Base-by-base conservation (phyloP, 2,329 filamentous ascomycete genomes). In the Hyphodiscus sp. region DNA sequence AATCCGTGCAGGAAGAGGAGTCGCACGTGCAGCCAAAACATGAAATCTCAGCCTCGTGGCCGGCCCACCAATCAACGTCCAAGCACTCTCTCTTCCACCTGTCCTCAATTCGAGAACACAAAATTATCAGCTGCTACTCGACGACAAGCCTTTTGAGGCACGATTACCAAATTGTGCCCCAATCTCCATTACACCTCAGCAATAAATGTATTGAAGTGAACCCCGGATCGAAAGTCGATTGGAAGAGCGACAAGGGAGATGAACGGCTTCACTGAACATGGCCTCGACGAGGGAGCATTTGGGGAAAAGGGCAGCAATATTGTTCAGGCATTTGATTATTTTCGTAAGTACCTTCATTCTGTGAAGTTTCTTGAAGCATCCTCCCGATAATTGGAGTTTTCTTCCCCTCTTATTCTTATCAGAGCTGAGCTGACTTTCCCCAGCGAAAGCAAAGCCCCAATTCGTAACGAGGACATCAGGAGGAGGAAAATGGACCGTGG, bases 381-480 rank as follows among this genome's bases (percentile, higher is more conserved):
- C 29, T n/a, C 2, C n/a, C 15, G 7, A 30, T 11, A 16, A 44
- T 54, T 51, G 23, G 13, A 26, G n/a, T 30, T 18, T 41, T 45
- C 38, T 41, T 47, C 23, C 19, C 9, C 19, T 42, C 29, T 33
- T 33, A 9, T 20, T 18, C 19, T 29, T 45, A 47, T 18, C 8
- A 30, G 10, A 43, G 41, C 20, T 10, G 8, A 38, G 16, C 5
- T 26, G 6, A 18, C 30, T 10, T 20, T n/a, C 18, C 55, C 51
- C 67, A 96, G 91, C 94, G 61, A 97, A 99, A 78, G 89, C 92
- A 51, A 97, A 97, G 75, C 83, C 91, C 16, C 90, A 92, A 67
- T 99, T 96, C 73, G 85, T 94, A 52, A 86, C 87, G 46, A 82
- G 85, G 60, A 95, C 90, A 30, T 81, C 87, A 41, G 87, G 87